Evolutionary conservation across 768 basidiomycete species (phyloP).

Genomic region (Amanita molliuscula): DNA sequence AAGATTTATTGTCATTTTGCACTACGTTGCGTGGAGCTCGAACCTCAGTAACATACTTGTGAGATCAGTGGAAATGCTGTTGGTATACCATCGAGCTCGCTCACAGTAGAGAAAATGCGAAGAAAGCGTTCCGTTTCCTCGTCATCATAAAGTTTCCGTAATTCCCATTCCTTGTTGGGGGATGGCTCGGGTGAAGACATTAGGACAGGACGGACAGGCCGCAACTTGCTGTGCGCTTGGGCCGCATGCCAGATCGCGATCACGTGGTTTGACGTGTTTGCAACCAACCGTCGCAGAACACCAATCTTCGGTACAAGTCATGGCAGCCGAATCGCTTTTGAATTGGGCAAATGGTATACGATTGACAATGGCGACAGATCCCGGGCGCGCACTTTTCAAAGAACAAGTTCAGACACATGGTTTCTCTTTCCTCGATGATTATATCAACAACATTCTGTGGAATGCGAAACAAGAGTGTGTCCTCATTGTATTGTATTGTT

Average conservation of each 20-base stretch:
- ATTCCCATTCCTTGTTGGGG: constrained; percentile 24
- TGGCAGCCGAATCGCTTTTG: constrained; percentile 44
- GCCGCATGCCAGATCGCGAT: not conserved
- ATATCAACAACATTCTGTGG: constrained; percentile 61
- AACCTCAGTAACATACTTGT: constrained; percentile 54
- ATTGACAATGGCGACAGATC: constrained; percentile 60
- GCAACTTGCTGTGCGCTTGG: not conserved
- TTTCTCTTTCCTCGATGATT: constrained; percentile 72
- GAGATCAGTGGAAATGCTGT: not conserved
- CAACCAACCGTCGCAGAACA: not conserved
- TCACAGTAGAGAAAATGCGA: constrained; percentile 48
- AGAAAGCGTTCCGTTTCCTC: constrained; percentile 58
- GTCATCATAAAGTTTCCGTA: constrained; percentile 50
- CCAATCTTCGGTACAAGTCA: constrained; percentile 12
- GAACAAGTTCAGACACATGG: constrained; percentile 69
- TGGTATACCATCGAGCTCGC: constrained; percentile 12
- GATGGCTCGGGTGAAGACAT: not conserved
- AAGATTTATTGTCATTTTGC: not conserved
- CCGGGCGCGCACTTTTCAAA: constrained; percentile 59
- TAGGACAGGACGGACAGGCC: not conserved
- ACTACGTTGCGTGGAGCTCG: constrained; percentile 17
- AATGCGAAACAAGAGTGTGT: constrained; percentile 59
- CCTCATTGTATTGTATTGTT: not conserved
- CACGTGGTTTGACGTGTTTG: constrained; percentile 8
- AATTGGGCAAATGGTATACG: constrained; percentile 64